These are phyloP conservation scores for Nevesoporus exiguus DNA, from an alignment of 768 basidiomycete genomes.

Conservation along the genomic window DNA sequence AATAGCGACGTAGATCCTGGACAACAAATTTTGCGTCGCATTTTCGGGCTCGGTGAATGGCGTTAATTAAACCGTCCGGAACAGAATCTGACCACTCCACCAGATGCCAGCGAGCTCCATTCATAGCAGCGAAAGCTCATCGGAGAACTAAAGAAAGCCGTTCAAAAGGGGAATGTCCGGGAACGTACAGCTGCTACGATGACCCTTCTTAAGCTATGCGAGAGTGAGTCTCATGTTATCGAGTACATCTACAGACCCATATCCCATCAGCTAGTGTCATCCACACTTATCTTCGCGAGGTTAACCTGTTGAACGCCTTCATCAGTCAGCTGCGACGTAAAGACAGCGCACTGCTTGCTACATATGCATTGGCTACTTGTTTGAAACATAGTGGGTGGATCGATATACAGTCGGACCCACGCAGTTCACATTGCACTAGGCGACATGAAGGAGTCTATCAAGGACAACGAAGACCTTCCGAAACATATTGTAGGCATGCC, in stretches of 20 bases:
- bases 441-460: constrained; percentile 14
- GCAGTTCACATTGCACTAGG: constrained; percentile 1
- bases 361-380: constrained; percentile 19
- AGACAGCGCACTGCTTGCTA: constrained; percentile 18
- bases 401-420: background rate
- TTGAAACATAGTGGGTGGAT: constrained; percentile 14
- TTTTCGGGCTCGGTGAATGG: constrained; percentile 21
- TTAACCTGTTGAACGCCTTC: constrained; percentile 8
- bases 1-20: background rate
- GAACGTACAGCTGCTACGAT: constrained; percentile 25
- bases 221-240: constrained; percentile 9
- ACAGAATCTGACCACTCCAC: background rate
- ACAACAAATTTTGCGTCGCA: background rate
- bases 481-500: constrained; percentile 23
- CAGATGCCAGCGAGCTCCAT: constrained; percentile 6
- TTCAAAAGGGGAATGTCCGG: background rate
- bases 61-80: background rate
- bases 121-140: constrained; percentile 10
- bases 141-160: constrained; percentile 3
- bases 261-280: constrained; percentile 4
- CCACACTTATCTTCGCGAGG: constrained; percentile 7
- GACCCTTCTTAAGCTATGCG: constrained; percentile 20
- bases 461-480: constrained; percentile 6
- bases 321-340: constrained; percentile 15
- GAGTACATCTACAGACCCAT: background rate